Base-by-base conservation (phyloP, 148 eudicot species). In the Pouteria glomerata region DNA sequence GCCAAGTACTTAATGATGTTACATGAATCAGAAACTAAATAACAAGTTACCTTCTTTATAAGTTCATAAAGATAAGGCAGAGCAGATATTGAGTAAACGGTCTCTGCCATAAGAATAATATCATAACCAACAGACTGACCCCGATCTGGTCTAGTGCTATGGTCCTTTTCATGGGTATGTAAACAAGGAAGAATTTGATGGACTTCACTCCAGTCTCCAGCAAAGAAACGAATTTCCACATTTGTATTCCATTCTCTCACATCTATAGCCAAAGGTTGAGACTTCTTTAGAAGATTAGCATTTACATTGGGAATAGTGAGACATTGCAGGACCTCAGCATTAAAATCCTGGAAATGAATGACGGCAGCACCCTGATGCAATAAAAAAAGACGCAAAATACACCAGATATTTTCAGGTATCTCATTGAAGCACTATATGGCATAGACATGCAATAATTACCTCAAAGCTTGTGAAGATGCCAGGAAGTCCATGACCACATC, bases 401-500 rank as follows among this genome's bases (percentile, higher is more conserved):
- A 74, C 27, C 16, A 60, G 19, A 10, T 34, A 66, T 6, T 47
- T 70, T 24, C 6, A 39, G 56, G 73, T 66, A 45, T 30, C 35
- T 33, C 2, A 1, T 24, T 21, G 8, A 65, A 78, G 71, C 11
- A 68, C 66, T 8, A 63, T 73, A 56, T 39, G 44, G 44, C 4
- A 13, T 16, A 47, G 19, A 31, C 23, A 51, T 34, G 24, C 45
- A 41, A 39, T 55, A 58, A 69, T 72, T 75, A 91, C 98, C 98
- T 89, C 82, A 31, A 91, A 80, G 82, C 90, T 87, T 61, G 91
- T 81, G 77, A 82, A 95, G 63, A 95, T 88, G 37, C 99, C 97
- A 73, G 99, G 99, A 77, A 95, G 97, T 50, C 99, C 99, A 80
- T 95, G 99, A 53, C 99, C 99, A 60, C 96, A 95, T 70, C 99